phyloP scores from a whole-genome alignment of 768 basidiomycete genomes.

The Boletus reticulatus region DNA sequence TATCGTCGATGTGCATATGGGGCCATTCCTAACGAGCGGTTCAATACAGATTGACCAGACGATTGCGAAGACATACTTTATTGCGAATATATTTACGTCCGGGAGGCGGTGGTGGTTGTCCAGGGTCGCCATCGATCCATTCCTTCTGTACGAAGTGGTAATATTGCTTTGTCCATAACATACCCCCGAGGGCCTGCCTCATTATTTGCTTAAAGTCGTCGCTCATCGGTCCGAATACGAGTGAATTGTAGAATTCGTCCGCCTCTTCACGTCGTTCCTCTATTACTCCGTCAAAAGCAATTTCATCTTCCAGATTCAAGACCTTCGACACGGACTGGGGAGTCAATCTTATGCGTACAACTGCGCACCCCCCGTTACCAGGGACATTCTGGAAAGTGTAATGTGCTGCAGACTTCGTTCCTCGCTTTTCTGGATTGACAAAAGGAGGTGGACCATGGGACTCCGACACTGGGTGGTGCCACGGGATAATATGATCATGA shows the following conservation, averaged over 20 bases:
- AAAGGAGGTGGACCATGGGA: constrained; percentile 36
- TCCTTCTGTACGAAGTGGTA: constrained; percentile 96
- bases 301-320: constrained; percentile 81
- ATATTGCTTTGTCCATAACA: constrained; percentile 99
- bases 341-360: constrained; percentile 92
- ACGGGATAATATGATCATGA: constrained; percentile 93
- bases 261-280: constrained; percentile 92
- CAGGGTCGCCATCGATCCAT: constrained; percentile 95
- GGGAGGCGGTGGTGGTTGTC: constrained; percentile 91
- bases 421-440: constrained; percentile 81
- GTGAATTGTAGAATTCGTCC: constrained; percentile 88
- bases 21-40: constrained; percentile 73
- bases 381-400: constrained; percentile 88
- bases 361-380: constrained; percentile 88
- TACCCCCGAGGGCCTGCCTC: constrained; percentile 93
- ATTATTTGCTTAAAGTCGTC: constrained; percentile 95
- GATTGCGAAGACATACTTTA: constrained; percentile 44
- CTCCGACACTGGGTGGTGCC: constrained; percentile 60
- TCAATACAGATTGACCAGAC: not conserved
- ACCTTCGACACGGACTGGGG: constrained; percentile 73
- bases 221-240: constrained; percentile 80
- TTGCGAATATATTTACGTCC: constrained; percentile 85
- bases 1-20: constrained; percentile 92
- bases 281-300: constrained; percentile 80
- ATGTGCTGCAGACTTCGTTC: constrained; percentile 93